phyloP scores from a whole-genome alignment of 345 rosid species.

The Atalantia buxifolia region DNA sequence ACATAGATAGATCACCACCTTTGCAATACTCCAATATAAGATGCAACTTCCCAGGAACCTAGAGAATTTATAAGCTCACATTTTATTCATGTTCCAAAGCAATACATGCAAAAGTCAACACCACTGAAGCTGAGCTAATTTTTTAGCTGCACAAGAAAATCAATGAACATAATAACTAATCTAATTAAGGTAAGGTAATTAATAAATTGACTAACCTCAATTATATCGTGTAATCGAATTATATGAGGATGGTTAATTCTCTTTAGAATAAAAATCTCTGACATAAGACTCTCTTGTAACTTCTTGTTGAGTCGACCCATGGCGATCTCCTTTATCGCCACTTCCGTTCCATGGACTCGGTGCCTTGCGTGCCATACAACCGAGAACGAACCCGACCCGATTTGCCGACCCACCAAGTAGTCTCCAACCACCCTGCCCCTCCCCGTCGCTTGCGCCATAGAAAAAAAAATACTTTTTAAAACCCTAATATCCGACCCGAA shows the following conservation, averaged over 20 bases:
- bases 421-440: conserved; percentile 83
- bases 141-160: not conserved
- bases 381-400: conserved; percentile 99
- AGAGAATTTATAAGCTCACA: not conserved
- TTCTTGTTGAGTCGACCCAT: conserved; percentile 63
- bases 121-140: not conserved
- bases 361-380: conserved; percentile 94
- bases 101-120: not conserved
- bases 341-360: conserved; percentile 81
- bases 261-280: conserved; percentile 77
- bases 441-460: conserved; percentile 68
- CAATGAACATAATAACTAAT: not conserved
- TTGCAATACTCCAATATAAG: conserved; percentile 86
- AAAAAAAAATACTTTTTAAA: not conserved
- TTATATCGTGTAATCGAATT: conserved; percentile 78
- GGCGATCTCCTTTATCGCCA: conserved; percentile 94
- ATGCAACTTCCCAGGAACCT: conserved; percentile 87
- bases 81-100: not conserved
- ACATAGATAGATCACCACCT: conserved; percentile 92
- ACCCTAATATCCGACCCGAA: conserved; percentile 31
- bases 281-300: conserved; percentile 87
- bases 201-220: conserved; percentile 53
- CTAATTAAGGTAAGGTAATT: not conserved
- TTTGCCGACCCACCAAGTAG: conserved; percentile 69
- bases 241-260: conserved; percentile 83